Percentiles rank a stretch among this genome's conserved stretches.
These are phyloP conservation scores for Pulveroboletus sp. DNA, from an alignment of 768 basidiomycete species.

Conservation along the genomic window DNA sequence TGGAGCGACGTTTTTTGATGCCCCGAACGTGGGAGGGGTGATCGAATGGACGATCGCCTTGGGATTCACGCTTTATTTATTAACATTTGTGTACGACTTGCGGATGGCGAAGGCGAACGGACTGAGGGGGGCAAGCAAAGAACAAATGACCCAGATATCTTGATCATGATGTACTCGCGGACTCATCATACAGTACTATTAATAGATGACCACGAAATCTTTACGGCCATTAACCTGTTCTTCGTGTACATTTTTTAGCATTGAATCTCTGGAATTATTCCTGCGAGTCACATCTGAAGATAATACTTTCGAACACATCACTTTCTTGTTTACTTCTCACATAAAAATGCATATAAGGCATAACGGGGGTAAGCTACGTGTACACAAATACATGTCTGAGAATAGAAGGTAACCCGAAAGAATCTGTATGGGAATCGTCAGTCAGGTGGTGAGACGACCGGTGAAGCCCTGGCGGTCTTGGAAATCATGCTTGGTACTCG, in stretches of 20 bases:
- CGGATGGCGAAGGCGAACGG: slow-evolving; percentile 42
- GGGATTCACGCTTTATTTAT: slow-evolving; percentile 68
- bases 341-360: too few relatives aligned
- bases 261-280: neutral
- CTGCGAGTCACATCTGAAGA: too few relatives aligned
- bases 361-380: too few relatives aligned
- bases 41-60: slow-evolving; percentile 76
- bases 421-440: neutral
- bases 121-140: neutral
- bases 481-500: neutral
- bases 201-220: neutral
- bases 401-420: neutral
- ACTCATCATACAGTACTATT: neutral
- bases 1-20: slow-evolving; percentile 46
- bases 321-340: too few relatives aligned
- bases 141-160: slow-evolving; percentile 7
- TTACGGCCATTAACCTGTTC: neutral
- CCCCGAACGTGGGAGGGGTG: slow-evolving; percentile 54
- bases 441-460: too few relatives aligned
- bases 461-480: too few relatives aligned
- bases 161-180: neutral
- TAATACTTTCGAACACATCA: too few relatives aligned
- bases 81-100: slow-evolving; percentile 75
- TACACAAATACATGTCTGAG: neutral
- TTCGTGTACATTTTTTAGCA: neutral